Evolutionary conservation across 768 basidiomycete genomes (phyloP).

Genomic region (Amanita rimosa): DNA sequence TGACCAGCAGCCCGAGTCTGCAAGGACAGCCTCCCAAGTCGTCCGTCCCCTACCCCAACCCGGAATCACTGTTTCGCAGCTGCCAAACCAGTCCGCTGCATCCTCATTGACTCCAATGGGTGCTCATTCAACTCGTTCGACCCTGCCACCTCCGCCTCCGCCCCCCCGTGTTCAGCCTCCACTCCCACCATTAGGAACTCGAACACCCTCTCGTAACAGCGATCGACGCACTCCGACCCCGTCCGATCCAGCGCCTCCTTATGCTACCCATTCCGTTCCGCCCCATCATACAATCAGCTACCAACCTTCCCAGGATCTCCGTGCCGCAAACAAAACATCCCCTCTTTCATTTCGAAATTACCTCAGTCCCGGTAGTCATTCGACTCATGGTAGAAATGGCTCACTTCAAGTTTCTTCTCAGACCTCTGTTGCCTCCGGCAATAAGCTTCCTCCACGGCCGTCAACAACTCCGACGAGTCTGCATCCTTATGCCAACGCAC

Average conservation of each 20-base stretch:
- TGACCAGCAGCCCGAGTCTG: slow-evolving; percentile 52
- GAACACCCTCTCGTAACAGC: slow-evolving; percentile 19
- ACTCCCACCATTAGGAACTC: slow-evolving; percentile 32
- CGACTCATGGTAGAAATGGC: slow-evolving; percentile 37
- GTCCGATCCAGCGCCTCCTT: slow-evolving; percentile 32
- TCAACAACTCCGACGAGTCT: slow-evolving; percentile 26
- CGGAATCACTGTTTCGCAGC: slow-evolving; percentile 16
- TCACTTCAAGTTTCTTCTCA: slow-evolving; percentile 38
- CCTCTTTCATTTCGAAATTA: slow-evolving; percentile 22
- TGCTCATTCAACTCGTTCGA: slow-evolving; percentile 27
- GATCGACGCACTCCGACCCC: slow-evolving; percentile 49
- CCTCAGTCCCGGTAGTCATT: slow-evolving; percentile 9
- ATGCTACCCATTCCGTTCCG: slow-evolving; percentile 29
- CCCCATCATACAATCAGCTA: slow-evolving; percentile 17
- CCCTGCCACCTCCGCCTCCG: slow-evolving; percentile 59
- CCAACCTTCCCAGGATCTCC: not conserved
- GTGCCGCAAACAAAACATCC: slow-evolving; percentile 24
- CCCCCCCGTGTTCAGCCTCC: slow-evolving; percentile 60
- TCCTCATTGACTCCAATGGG: slow-evolving; percentile 18
- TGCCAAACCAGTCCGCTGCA: slow-evolving; percentile 11
- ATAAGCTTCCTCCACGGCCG: slow-evolving; percentile 34
- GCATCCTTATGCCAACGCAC: slow-evolving; percentile 54
- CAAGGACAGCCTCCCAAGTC: slow-evolving; percentile 21
- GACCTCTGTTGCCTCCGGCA: slow-evolving; percentile 19
- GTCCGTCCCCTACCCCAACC: slow-evolving; percentile 43